phyloP scores from a whole-genome alignment of 2,329 filamentous ascomycete species.

The Alternaria gaisen region DNA sequence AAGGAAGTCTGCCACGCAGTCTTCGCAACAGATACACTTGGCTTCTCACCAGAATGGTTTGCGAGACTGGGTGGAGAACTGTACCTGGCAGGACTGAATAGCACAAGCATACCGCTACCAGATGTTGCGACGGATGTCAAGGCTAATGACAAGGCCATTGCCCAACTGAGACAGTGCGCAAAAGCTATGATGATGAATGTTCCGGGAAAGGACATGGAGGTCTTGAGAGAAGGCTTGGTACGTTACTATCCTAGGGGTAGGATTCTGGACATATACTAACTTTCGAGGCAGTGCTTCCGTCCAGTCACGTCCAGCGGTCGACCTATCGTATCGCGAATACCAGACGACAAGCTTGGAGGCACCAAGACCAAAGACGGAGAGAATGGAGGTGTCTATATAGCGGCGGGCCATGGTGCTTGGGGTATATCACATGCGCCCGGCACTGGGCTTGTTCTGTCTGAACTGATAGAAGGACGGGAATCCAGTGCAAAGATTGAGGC shows the following conservation, averaged over 20 bases:
- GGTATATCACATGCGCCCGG: slow-evolving; percentile 67
- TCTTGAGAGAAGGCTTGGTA: slow-evolving; percentile 69
- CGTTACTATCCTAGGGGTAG: slow-evolving; percentile 8
- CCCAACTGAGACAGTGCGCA: slow-evolving; percentile 61
- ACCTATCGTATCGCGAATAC: slow-evolving; percentile 69
- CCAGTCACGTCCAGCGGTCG: slow-evolving; percentile 71
- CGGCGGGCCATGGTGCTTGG: slow-evolving; percentile 80
- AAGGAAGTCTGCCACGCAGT: slow-evolving; percentile 69
- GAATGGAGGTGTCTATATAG: slow-evolving; percentile 73
- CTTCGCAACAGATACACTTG: slow-evolving; percentile 67
- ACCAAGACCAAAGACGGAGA: slow-evolving; percentile 53
- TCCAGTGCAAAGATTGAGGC: slow-evolving; percentile 68
- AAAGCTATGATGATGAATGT: slow-evolving; percentile 58
- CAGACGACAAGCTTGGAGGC: slow-evolving; percentile 65
- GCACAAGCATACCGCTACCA: slow-evolving; percentile 67
- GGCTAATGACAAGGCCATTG: slow-evolving; percentile 59
- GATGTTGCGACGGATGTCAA: slow-evolving; percentile 60
- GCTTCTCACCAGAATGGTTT: slow-evolving; percentile 76
- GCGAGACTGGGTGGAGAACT: slow-evolving; percentile 72
- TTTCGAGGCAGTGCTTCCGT: slow-evolving; percentile 67
- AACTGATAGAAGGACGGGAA: slow-evolving; percentile 69
- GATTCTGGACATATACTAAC: slow-evolving; percentile 12
- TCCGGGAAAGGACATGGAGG: slow-evolving; percentile 63
- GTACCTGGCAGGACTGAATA: slow-evolving; percentile 78
- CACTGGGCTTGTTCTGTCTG: slow-evolving; percentile 74